phyloP scores from a whole-genome alignment of 108 stramenopile species.

The Fragilariopsis cylindrus region DNA sequence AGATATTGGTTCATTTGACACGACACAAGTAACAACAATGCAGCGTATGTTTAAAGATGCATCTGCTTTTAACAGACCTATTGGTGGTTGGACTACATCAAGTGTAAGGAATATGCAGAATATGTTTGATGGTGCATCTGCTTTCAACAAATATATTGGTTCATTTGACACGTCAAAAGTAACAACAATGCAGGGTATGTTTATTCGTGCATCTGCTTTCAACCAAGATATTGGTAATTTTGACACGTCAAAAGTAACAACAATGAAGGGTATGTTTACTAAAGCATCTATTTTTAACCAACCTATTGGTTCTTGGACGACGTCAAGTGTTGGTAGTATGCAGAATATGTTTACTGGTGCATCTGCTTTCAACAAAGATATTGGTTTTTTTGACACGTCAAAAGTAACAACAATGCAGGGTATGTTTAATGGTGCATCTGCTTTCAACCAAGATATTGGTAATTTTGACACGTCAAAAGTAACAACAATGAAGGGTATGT shows the following conservation, averaged over 20 bases:
- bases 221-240: constrained; percentile 24
- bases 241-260: not conserved
- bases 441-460: constrained; percentile 36
- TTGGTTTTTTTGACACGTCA: constrained; percentile 31
- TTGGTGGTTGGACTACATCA: no score
- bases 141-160: not conserved
- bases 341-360: constrained; percentile 33
- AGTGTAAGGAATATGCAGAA: not conserved
- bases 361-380: constrained; percentile 11
- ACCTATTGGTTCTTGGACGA: constrained; percentile 16
- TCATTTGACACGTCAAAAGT: not conserved
- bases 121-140: not conserved
- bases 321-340: constrained; percentile 23
- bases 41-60: constrained; percentile 22
- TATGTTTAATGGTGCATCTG: constrained; percentile 35
- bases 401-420: constrained; percentile 23
- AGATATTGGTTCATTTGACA: constrained; percentile 30
- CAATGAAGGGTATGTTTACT: constrained; percentile 22
- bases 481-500: constrained; percentile 22
- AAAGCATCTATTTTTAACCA: constrained; percentile 26
- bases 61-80: no score
- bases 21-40: constrained; percentile 16
- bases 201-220: constrained; percentile 22
- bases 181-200: constrained; percentile 27
- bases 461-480: constrained; percentile 29